Conservation (phyloP, 257 asterid genomes). For the Solanum habrochaites region DNA sequence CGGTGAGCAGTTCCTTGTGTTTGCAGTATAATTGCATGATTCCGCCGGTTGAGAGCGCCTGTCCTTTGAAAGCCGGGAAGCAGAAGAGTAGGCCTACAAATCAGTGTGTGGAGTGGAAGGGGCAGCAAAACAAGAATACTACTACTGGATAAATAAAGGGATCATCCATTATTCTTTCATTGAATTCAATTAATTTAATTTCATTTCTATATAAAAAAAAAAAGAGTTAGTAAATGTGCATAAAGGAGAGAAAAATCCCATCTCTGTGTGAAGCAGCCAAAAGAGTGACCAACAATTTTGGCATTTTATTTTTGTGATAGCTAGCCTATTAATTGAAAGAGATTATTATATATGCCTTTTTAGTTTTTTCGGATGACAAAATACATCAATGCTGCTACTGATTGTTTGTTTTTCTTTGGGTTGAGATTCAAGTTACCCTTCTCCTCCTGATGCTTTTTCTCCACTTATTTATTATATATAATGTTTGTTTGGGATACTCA, state of each 20-base stretch:
- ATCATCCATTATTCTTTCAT: too few species aligned
- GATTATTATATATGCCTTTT: not conserved
- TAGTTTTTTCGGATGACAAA: not conserved
- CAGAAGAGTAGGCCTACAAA: conserved; percentile 78
- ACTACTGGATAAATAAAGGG: too few species aligned
- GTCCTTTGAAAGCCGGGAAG: conserved; percentile 80
- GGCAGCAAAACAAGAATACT: conserved; percentile 12
- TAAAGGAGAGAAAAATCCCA: too few species aligned
- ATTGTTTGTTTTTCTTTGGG: too few species aligned
- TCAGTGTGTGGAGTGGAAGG: conserved; percentile 73
- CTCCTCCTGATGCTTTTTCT: too few species aligned
- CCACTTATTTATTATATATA: too few species aligned
- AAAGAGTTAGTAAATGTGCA: too few species aligned
- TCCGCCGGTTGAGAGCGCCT: conserved; percentile 66
- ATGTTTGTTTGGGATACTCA: not conserved
- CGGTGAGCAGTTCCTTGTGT: conserved; percentile 67
- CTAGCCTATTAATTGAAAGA: not conserved
- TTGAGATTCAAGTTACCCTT: too few species aligned
- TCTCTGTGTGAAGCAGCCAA: not conserved
- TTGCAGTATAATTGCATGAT: conserved; percentile 93
- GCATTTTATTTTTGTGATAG: not conserved
- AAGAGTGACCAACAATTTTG: not conserved
- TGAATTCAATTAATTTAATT: too few species aligned
- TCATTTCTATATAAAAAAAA: too few species aligned
- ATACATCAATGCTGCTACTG: too few species aligned